A percentile compares a stretch with the other conserved stretches of the same genome.
Evolutionary conservation across 495 filamentous ascomycete species (phyloP).

Genomic region (Mytilinidion resinicola): DNA sequence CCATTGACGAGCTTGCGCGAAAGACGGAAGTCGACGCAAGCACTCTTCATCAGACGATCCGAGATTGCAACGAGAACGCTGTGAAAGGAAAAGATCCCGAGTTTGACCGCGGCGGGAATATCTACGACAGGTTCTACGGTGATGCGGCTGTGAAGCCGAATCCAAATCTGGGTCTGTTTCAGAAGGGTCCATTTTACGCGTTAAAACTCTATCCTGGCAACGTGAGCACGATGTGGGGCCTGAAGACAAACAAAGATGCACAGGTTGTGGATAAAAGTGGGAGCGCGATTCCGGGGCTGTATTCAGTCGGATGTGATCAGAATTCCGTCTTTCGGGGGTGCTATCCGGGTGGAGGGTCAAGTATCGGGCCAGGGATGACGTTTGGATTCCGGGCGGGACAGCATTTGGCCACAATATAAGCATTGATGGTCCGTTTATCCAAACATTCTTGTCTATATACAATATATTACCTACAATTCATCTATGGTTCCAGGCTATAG

Average conservation of each 20-base stretch:
- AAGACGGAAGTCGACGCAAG: constrained; percentile 26
- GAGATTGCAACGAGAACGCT: constrained; percentile 27
- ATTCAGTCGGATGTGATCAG: constrained; percentile 21
- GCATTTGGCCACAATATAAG: neutral
- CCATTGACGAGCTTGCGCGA: constrained; percentile 38
- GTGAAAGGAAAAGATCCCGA: constrained; percentile 22
- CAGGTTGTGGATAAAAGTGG: constrained; percentile 17
- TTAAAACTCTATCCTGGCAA: constrained; percentile 26
- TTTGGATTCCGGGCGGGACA: constrained; percentile 7
- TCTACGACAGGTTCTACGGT: constrained; percentile 26
- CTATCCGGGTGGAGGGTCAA: neutral
- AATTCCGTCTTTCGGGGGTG: neutral
- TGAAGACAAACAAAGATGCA: constrained; percentile 25
- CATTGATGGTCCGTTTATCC: neutral
- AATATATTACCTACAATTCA: no score
- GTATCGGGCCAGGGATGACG: constrained; percentile 9
- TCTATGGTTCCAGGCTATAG: no score
- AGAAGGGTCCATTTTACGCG: constrained; percentile 26
- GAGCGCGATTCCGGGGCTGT: constrained; percentile 20
- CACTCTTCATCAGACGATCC: constrained; percentile 17
- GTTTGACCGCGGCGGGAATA: constrained; percentile 23
- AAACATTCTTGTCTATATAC: no score
- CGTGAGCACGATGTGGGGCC: constrained; percentile 27
- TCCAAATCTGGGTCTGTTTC: constrained; percentile 22
- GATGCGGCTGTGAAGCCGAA: constrained; percentile 25